Evolutionary conservation across 2,329 filamentous ascomycete species (phyloP), one percentile per base, ranked within the genome.

Genomic region (Penicillium sp.): DNA sequence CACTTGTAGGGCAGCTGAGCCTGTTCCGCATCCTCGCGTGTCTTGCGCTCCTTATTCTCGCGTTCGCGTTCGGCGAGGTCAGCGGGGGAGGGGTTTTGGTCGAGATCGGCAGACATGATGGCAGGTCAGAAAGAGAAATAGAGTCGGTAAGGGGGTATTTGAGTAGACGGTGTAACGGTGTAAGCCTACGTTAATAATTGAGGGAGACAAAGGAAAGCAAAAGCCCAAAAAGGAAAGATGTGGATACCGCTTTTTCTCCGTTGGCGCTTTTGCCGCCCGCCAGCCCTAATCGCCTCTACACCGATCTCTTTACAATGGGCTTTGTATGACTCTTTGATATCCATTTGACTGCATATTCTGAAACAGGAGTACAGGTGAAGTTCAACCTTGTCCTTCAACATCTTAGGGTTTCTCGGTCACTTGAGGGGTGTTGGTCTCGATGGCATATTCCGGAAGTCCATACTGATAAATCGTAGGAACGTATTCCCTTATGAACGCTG

Each of bases 1-100:
- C 94, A 99, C 78, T 95, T 94, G 86, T 99, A 99, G 0, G 94
- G 94, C 40, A 99, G 86, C 25, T 88, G 84, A 40, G 87, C 88
- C 80, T 99, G 94, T 78, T 99, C 94, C 67, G 87, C 88, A 54
- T 84, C 81, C 78, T 99, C 91, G 72, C 88, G 87, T 59, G 85
- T 87, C 67, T 81, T 82, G 62, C 79, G 80, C 65, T 83, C 83
- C 60, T 78, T 79, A 67, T 87, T 83, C 62, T 80, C 75, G 60
- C 74, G 77, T 56, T 81, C 78, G 58, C 80, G 83, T 68, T 83
- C 80, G 55, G 79, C 69, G 33, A 66, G 17, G 25, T 74, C 71
- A 30, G 61, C 57, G 26, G 69, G 66, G 31, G 66, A 69, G 11
- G 62, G 66, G 22, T 67, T 61, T 17, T 65, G 59, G 45, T 75